A percentile compares a stretch with the other conserved stretches of the same genome.
phyloP scores from a whole-genome alignment of 805 yeast species.

The Yueomyces sinensis region DNA sequence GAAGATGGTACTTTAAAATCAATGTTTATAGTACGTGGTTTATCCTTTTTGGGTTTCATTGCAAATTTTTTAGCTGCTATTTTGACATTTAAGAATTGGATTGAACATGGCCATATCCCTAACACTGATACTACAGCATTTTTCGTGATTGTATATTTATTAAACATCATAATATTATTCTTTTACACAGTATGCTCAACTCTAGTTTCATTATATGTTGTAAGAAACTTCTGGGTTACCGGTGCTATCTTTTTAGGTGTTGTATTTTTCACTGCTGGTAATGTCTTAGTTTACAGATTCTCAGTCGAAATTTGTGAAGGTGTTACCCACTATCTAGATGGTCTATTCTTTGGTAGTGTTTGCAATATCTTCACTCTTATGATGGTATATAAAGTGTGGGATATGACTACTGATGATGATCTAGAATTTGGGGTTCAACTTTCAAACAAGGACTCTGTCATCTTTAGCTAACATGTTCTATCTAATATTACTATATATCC shows the following conservation, averaged over 20 bases:
- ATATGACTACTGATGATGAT: conserved; percentile 87
- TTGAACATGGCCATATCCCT: conserved; percentile 30
- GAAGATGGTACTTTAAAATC: conserved; percentile 78
- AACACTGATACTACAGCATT: conserved; percentile 48
- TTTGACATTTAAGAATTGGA: conserved; percentile 61
- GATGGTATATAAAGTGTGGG: conserved; percentile 97
- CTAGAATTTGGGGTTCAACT: conserved; percentile 74
- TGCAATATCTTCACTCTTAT: conserved; percentile 72
- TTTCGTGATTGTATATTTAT: conserved; percentile 54
- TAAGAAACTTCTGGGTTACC: conserved; percentile 75
- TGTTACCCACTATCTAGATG: conserved; percentile 80
- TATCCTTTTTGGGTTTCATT: conserved; percentile 45
- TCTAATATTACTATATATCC: too few species aligned
- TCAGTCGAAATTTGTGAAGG: conserved; percentile 53
- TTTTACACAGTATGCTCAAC: conserved; percentile 57
- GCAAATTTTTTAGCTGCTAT: conserved; percentile 55
- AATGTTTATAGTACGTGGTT: conserved; percentile 39
- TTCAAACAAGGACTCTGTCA: conserved; percentile 29
- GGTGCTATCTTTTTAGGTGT: conserved; percentile 69
- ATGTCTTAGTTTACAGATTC: conserved; percentile 57
- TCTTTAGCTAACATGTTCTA: conserved; percentile 8
- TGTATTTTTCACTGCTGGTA: conserved; percentile 71
- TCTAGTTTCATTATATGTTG: conserved; percentile 49
- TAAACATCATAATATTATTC: conserved; percentile 55
- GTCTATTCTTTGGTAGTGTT: conserved; percentile 70